A percentile compares a stretch with the other conserved stretches of the same genome.
phyloP scores from a whole-genome alignment of 1,139 yeast genomes.

The Zhuliangozyma blackwelliae region DNA sequence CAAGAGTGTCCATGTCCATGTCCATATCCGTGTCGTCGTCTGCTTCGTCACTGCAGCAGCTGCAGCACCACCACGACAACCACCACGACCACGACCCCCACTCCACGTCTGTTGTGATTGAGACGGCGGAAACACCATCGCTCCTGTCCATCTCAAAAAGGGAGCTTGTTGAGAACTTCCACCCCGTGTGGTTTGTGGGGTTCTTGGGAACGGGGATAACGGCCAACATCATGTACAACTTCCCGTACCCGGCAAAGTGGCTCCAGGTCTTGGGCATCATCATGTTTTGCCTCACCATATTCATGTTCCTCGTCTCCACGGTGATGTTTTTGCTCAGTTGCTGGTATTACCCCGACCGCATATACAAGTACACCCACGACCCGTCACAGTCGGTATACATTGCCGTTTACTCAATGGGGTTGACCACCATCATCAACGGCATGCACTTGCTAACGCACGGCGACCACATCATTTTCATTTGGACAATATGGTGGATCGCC shows the following conservation, averaged over 20 bases:
- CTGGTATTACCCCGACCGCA: constrained; percentile 19
- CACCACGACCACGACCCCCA: too few species aligned
- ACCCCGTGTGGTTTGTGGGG: constrained; percentile 60
- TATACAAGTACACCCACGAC: constrained; percentile 34
- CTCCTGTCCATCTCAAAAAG: constrained; percentile 1
- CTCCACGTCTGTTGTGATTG: too few species aligned
- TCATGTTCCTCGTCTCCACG: constrained; percentile 16
- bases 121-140: background rate
- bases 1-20: too few species aligned
- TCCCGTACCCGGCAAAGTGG: constrained; percentile 66
- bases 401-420: constrained; percentile 80
- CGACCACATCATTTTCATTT: constrained; percentile 15
- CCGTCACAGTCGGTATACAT: constrained; percentile 52
- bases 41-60: too few species aligned
- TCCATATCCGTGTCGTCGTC: too few species aligned
- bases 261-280: constrained; percentile 52
- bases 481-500: constrained; percentile 14
- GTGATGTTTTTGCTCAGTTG: constrained; percentile 13
- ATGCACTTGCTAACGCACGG: constrained; percentile 30
- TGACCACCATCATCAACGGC: constrained; percentile 55
- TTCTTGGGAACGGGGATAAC: constrained; percentile 83
- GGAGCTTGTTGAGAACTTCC: constrained; percentile 8
- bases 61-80: too few species aligned
- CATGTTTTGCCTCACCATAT: constrained; percentile 45
- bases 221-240: constrained; percentile 52